Evolutionary conservation across 768 basidiomycete species (phyloP), one percentile per base, ranked within the genome.

Genomic region (Boletus vinaceobasis): DNA sequence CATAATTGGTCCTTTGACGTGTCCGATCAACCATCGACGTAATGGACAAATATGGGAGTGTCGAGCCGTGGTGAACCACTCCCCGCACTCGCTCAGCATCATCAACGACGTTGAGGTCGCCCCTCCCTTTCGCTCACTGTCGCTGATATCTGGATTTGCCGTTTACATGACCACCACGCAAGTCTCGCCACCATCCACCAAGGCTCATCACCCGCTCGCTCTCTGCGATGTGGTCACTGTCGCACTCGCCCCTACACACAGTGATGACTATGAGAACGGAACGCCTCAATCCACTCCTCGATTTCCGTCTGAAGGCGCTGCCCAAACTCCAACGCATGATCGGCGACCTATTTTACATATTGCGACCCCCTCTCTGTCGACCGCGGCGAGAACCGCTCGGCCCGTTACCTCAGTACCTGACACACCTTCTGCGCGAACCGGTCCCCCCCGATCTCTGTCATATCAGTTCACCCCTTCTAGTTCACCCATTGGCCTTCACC

Each of bases 381-480:
- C 47, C 10, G n/a, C 56, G 7, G 33, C 23, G n/a, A 60, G 50
- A 14, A 29, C 43, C 13, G 42, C 27, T 38, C 56, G 58, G 49
- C 50, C 59, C 36, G 19, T 50, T 5, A 11, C 51, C 15, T 37
- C 60, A 21, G 43, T 60, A 2, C 69, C 59, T 33, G 59, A 68
- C 46, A 84, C 85, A 0, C 88, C 88, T 26, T 81, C 86, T 7
- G 73, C 74, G 46, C 76, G 88, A 48, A 89, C 87, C 5, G 88
- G 88, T 13, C 86, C 87, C 32, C 88, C 88, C 5, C 79, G 88
- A 38, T 87, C 88, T 0, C 73, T 89, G 27, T 87, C 86, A 3
- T 86, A 82, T 64, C 79, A 79, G 29, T 85, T 85, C 61, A 77
- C 82, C 8, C 70, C 79, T 32, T 74, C 82, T 2, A 70, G 66